A percentile compares a stretch with the other conserved stretches of the same genome.
phyloP scores from a whole-genome alignment of 352 stramenopile genomes.

The Phytophthora fragariae region DNA sequence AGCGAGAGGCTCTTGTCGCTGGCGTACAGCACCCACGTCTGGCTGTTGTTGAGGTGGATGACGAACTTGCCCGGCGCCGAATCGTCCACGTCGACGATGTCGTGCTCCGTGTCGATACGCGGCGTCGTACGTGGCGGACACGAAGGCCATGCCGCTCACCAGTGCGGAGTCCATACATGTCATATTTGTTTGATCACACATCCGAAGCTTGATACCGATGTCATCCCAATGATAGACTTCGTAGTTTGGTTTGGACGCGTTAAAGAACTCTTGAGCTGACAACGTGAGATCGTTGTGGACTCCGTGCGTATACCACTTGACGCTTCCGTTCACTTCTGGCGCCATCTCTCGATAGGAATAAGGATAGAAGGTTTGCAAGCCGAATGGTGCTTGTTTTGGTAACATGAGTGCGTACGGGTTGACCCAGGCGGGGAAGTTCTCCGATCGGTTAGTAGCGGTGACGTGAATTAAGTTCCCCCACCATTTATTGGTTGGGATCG shows the following conservation, averaged over 20 bases:
- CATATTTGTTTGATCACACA: constrained; percentile 34
- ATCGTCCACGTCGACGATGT: constrained; percentile 55
- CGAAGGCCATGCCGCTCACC: constrained; percentile 79
- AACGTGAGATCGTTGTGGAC: constrained; percentile 67
- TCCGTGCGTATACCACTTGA: constrained; percentile 60
- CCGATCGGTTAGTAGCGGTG: constrained; percentile 39
- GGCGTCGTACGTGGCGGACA: constrained; percentile 68
- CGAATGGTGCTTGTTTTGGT: constrained; percentile 46
- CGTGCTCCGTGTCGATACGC: constrained; percentile 54
- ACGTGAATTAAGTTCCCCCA: constrained; percentile 72
- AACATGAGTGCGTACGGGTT: constrained; percentile 68
- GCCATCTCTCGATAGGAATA: constrained; percentile 57
- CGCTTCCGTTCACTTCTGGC: constrained; percentile 42
- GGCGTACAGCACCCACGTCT: constrained; percentile 81
- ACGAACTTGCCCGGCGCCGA: constrained; percentile 59
- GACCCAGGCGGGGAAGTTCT: constrained; percentile 54
- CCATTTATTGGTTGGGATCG: constrained; percentile 79
- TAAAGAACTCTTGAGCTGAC: constrained; percentile 53
- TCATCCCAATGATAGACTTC: constrained; percentile 71
- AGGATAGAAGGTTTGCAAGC: constrained; percentile 56
- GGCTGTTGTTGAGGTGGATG: constrained; percentile 68
- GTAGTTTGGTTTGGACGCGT: constrained; percentile 46
- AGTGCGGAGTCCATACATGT: constrained; percentile 67
- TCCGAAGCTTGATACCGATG: constrained; percentile 62
- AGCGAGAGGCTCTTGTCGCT: constrained; percentile 51